Evolutionary conservation across 140 eudicot species (phyloP).

Genomic region (Senecio squalidus): DNA sequence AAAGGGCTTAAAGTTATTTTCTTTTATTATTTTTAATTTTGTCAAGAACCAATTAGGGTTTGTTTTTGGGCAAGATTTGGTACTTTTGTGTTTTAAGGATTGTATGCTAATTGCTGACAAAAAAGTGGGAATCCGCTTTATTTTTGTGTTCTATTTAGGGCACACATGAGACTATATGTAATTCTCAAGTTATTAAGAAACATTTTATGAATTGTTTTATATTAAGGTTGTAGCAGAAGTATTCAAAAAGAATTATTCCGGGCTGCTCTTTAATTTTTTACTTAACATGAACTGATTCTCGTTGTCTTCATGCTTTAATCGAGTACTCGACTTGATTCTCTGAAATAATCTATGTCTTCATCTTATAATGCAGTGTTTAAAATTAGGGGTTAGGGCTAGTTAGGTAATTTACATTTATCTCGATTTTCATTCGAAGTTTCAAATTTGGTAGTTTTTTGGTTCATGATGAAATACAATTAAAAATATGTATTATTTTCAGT

Average conservation of each 20-base stretch:
- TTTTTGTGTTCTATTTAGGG: conserved; percentile 1
- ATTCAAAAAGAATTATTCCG: conserved; percentile 37
- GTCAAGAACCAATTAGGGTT: conserved; percentile 21
- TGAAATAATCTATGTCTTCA: conserved; percentile 13
- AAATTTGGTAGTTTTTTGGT: no score
- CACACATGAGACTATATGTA: conserved; percentile 33
- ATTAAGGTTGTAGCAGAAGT: conserved; percentile 25
- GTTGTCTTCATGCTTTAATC: conserved; percentile 22
- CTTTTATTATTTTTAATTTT: conserved; percentile 1
- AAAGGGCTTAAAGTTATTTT: conserved; percentile 17
- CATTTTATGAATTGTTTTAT: conserved; percentile 11
- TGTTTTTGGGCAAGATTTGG: conserved; percentile 26
- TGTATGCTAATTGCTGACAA: conserved; percentile 21
- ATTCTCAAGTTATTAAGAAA: conserved; percentile 27
- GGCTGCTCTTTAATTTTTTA: conserved; percentile 17
- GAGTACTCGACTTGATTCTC: conserved; percentile 15
- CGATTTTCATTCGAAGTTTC: no score
- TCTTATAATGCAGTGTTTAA: no score
- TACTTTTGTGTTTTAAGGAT: conserved; percentile 39
- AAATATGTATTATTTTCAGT: no score
- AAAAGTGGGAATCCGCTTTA: conserved; percentile 23
- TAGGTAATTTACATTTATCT: no score
- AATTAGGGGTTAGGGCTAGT: no score
- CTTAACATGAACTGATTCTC: conserved; percentile 20
- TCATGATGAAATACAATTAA: no score